Conservation (phyloP, 768 basidiomycete species). For the Suillus bovinus region DNA sequence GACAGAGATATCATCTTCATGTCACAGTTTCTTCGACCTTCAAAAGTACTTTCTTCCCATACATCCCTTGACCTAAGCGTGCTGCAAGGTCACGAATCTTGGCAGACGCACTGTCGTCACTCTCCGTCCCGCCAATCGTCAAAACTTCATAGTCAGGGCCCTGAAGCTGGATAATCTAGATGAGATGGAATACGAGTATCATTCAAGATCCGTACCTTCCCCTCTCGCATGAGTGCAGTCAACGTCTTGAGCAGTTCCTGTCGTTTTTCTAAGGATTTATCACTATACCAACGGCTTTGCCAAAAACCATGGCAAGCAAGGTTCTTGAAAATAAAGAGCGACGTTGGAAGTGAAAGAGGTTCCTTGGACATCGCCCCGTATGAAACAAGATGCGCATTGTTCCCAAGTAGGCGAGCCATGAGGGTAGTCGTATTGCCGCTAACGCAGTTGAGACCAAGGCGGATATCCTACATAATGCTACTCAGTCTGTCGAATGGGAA, state of each 20-base stretch:
- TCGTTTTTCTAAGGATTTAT: constrained; percentile 49
- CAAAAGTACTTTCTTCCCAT: constrained; percentile 53
- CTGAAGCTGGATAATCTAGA: constrained; percentile 49
- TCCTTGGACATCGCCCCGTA: constrained; percentile 92
- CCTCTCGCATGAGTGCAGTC: constrained; percentile 50
- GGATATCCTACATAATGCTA: constrained; percentile 34
- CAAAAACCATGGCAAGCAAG: constrained; percentile 77
- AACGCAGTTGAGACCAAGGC: constrained; percentile 57
- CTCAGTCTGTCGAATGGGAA: constrained; percentile 13
- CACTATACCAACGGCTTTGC: constrained; percentile 71
- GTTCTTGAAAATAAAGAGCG: constrained; percentile 84
- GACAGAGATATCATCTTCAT: neutral
- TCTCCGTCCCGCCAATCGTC: constrained; percentile 41
- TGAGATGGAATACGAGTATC: neutral
- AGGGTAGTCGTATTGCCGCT: constrained; percentile 66
- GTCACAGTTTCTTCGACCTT: constrained; percentile 33
- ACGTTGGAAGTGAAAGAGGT: constrained; percentile 74
- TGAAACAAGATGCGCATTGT: constrained; percentile 73
- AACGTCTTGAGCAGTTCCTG: constrained; percentile 52
- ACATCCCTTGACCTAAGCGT: constrained; percentile 35
- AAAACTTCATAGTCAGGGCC: constrained; percentile 73
- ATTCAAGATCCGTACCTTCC: constrained; percentile 43
- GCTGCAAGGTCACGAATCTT: constrained; percentile 36
- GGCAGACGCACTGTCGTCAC: constrained; percentile 38
- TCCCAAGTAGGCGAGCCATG: constrained; percentile 69